A percentile compares a stretch with the other conserved stretches of the same genome.
Evolutionary conservation across 331 rosid species (phyloP).

Genomic region (Pyrus hybrid): DNA sequence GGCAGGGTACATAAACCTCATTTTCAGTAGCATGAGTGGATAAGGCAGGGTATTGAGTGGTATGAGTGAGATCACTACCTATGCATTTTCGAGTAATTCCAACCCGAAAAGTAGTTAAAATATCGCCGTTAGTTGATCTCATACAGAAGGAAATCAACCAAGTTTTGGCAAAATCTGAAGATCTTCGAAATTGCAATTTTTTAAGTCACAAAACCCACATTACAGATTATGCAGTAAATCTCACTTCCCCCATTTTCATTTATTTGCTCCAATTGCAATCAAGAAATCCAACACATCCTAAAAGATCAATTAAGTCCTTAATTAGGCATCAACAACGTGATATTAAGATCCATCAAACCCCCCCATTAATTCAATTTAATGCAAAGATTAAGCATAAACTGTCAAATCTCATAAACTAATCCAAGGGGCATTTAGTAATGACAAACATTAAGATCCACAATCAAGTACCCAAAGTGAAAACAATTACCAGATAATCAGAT

Average conservation of each 20-base stretch:
- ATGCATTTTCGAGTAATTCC: not conserved
- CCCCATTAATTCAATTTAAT: not conserved
- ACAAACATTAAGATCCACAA: constrained; percentile 14
- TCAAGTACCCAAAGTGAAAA: not conserved
- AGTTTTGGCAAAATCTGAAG: not conserved
- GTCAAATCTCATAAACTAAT: not conserved
- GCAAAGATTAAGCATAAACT: not conserved
- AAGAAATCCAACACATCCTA: not conserved
- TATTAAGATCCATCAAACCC: not conserved
- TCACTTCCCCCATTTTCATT: not conserved
- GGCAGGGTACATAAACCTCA: not conserved
- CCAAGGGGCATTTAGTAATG: not conserved
- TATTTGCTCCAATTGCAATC: not conserved
- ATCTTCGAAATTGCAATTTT: not conserved
- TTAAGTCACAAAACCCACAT: not conserved
- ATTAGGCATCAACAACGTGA: not conserved
- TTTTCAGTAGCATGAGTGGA: not conserved
- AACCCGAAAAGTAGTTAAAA: not conserved
- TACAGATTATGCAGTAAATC: not conserved
- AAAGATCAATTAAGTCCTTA: not conserved
- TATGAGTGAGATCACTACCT: not conserved
- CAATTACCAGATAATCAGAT: not conserved
- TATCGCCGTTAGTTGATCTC: not conserved
- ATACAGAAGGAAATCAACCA: not conserved
- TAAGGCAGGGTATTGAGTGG: not conserved